Evolutionary conservation across 2,329 filamentous ascomycete species (phyloP), one percentile per base, ranked within the genome.

Genomic region (Exophiala spinifera): DNA sequence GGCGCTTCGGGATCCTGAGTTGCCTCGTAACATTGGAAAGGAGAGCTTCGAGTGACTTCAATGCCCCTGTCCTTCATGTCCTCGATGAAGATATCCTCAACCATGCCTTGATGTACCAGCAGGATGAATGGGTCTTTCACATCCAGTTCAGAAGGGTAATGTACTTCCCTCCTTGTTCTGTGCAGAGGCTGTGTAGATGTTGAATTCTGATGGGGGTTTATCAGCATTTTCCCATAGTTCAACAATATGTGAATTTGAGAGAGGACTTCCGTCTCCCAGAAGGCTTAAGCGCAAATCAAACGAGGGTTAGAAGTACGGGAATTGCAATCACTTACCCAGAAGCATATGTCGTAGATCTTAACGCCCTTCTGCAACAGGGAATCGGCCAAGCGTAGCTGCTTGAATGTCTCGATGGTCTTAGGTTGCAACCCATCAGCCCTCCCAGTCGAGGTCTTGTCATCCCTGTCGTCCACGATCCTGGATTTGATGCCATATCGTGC

Each of bases 371-470:
- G 80, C 39, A 90, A 70, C 25, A 90, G 70, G 1, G 80, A 74
- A 59, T 89, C 85, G n/a, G 82, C 84, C n/a, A 89, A 72, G 31
- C 85, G 77, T 75, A 90, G 83, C 70, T 89, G 86, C 58, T 82
- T 80, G 63, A 89, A 80, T 0, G 87, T 90, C 72, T 90, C 87
- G 63, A 91, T 88, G 1, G 86, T 87, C 71, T 90, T 90, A 42
- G 87, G 87, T 65, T 90, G 87, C 49, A 90, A 74, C 37, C 87
- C 87, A 68, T 90, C 87, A 58, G 86, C 86, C 53, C 81, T 76
- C 39, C 86, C 86, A 7, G 84, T 85, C 4, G 81, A 76, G 1
- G 87, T 91, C 64, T 82, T 82, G 63, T 87, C 81, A 31, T 80
- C 74, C 59, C 86, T 75, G 66, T 89, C 85, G 71, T 90, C 87